These are phyloP conservation scores for Talaromyces piceae DNA, from an alignment of 2,329 filamentous ascomycete species.

Conservation along the genomic window DNA sequence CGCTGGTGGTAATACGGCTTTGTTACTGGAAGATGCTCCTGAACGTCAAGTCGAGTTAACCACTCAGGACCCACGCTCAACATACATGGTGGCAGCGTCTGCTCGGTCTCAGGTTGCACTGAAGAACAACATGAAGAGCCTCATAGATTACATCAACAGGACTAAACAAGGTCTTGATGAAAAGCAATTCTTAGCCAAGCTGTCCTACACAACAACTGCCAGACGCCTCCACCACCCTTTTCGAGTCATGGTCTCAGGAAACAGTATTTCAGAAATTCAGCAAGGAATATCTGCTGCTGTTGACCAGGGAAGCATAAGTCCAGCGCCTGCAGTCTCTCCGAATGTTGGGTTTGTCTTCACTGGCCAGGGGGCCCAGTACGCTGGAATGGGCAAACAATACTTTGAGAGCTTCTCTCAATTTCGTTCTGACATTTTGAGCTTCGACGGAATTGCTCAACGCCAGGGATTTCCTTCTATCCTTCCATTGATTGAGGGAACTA, in stretches of 20 bases:
- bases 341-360: slow-evolving; percentile 32
- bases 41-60: slow-evolving; percentile 19
- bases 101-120: slow-evolving; percentile 47
- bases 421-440: slow-evolving; percentile 22
- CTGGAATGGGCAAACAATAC: slow-evolving; percentile 30
- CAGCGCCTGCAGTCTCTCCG: slow-evolving; percentile 21
- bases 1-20: slow-evolving; percentile 62
- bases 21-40: slow-evolving; percentile 58
- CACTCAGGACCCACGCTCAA: slow-evolving; percentile 45
- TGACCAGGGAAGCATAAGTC: slow-evolving; percentile 18
- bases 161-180: slow-evolving; percentile 25
- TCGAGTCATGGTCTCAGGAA: slow-evolving; percentile 25
- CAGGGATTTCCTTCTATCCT: slow-evolving; percentile 32
- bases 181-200: slow-evolving; percentile 41
- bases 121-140: slow-evolving; percentile 46
- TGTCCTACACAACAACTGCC: slow-evolving; percentile 63
- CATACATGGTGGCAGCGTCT: slow-evolving; percentile 52
- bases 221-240: slow-evolving; percentile 38
- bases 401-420: slow-evolving; percentile 26
- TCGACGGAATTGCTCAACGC: slow-evolving; percentile 25
- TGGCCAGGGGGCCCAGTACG: slow-evolving; percentile 33
- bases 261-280: slow-evolving; percentile 23
- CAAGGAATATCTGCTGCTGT: slow-evolving; percentile 19
- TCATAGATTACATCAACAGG: slow-evolving; percentile 47
- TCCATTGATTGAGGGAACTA: slow-evolving; percentile 26